A percentile compares a stretch with the other conserved stretches of the same genome.
Conservation (phyloP, 345 rosid genomes). For the Rhodamnia rubescens region DNA sequence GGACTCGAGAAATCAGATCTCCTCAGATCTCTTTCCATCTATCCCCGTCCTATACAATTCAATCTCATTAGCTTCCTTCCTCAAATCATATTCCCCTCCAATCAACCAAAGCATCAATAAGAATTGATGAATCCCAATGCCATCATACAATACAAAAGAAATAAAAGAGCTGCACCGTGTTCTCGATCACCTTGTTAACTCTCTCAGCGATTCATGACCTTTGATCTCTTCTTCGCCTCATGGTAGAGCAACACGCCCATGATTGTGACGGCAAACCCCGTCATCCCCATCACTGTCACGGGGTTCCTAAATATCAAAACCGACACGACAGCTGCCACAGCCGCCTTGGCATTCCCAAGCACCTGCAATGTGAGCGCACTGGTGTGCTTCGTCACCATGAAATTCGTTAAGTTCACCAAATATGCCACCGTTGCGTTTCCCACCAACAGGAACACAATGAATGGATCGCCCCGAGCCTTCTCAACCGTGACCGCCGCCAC, state of each 20-base stretch:
- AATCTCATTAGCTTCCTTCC: conserved; percentile 5
- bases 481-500: conserved; percentile 61
- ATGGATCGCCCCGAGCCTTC: conserved; percentile 59
- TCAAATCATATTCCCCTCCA: background rate
- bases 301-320: conserved; percentile 90
- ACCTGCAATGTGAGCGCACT: conserved; percentile 96
- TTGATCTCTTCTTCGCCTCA: conserved; percentile 99
- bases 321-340: conserved; percentile 89
- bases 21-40: conserved; percentile 8
- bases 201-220: conserved; percentile 11
- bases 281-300: conserved; percentile 82
- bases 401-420: conserved; percentile 87
- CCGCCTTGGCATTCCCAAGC: conserved; percentile 98
- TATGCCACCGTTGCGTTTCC: conserved; percentile 98
- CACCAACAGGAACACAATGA: conserved; percentile 54
- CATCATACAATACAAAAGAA: background rate
- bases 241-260: conserved; percentile 98
- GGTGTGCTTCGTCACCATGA: conserved; percentile 95
- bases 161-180: conserved; percentile 16
- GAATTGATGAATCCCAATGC: background rate
- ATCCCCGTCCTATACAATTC: conserved; percentile 35
- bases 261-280: conserved; percentile 80
- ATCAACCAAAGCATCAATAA: conserved; percentile 6
- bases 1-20: conserved; percentile 6
- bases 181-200: background rate